Evolutionary conservation across 2,329 filamentous ascomycete species (phyloP), one percentile per base, ranked within the genome.

Genomic region (Hypoxylon sp.): DNA sequence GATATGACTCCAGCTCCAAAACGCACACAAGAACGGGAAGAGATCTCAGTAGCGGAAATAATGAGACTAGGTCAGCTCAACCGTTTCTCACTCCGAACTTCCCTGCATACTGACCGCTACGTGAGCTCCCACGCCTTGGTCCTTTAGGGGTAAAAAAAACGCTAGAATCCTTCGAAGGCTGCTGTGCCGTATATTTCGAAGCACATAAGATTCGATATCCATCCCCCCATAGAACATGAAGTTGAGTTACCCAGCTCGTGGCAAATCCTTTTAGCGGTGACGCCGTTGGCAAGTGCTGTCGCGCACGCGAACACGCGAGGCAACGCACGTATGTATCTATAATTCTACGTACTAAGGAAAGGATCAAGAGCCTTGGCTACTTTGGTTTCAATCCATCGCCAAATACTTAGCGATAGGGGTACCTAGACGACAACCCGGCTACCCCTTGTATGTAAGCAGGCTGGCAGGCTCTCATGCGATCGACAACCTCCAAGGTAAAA

Each of bases 231-330:
- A 24, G n/a, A 47, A 32, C n/a, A 48, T 59, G 57, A 5, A 15
- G 30, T 6, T 50, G 24, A 56, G 64, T 53, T 50, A 34, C 37
- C 43, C 22, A 50, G 37, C 34, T 37, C 7, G 46, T 56, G 62
- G 53, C 62, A 49, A 57, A 49, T 48, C 22, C 32, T 63, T 30
- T 56, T 56, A 39, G 56, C 62, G 62, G 65, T 65, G 62, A 61
- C 57, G 47, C 56, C 62, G 56, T 58, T 61, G 50, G 59, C 60
- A 63, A 65, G n/a, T 53, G 50, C 30, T 48, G 28, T 54, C 26
- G 19, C 48, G 44, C 50, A 56, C 17, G n/a, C 37, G n/a, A 20
- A 7, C 37, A 20, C 37, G n/a, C 37, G 37, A 37, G 37, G 17
- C 37, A 20, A 4, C 34, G 34, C 34, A n/a, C 6, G 37, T 41